Evolutionary conservation across 2,329 filamentous ascomycete genomes (phyloP), one percentile per base, ranked within the genome.

Genomic region (Neopestalotiopsis sp.): DNA sequence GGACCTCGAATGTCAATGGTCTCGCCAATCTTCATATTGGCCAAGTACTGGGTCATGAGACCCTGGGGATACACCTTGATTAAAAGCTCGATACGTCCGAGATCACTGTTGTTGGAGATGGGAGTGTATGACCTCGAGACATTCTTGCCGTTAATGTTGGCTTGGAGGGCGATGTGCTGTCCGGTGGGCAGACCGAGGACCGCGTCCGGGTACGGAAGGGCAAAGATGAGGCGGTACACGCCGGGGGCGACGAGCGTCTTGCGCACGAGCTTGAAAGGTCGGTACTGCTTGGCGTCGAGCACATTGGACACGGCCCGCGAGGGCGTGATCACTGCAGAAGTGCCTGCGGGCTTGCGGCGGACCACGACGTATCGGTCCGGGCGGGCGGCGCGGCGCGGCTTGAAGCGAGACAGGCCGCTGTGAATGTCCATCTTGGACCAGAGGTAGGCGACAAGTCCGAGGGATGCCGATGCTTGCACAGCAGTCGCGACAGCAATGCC

Each of bases 121-220:
- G 85, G 87, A 0, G 87, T 89, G 73, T 89, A 89, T 0, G 86
- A 88, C 4, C 87, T 80, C 2, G 80, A 76, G 7, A 89, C 82
- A 0, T 77, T 72, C 69, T 85, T 77, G 5, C 83, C 84, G 56
- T 85, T 78, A 9, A 88, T 74, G 2, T 75, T 77, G 2, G 85
- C 85, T 67, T 82, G 82, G 69, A 89, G 85, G 57, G 85, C 81
- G 3, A 89, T 81, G 71, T 89, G 87, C 73, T 89, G 87, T 5
- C 88, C 87, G 7, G 84, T 86, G 0, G 88, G 88, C 6, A 90
- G 80, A 1, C 87, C 87, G 2, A 89, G 81, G 0, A 87, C 79
- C 1, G 82, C 80, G 9, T 75, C 73, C 0, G 77, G 72, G 0
- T 78, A 79, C 0, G 87, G 87, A 2, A 89, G 80, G 30, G 79